Base-by-base conservation (phyloP, 495 filamentous ascomycete species). In the Penicillium angulare region DNA sequence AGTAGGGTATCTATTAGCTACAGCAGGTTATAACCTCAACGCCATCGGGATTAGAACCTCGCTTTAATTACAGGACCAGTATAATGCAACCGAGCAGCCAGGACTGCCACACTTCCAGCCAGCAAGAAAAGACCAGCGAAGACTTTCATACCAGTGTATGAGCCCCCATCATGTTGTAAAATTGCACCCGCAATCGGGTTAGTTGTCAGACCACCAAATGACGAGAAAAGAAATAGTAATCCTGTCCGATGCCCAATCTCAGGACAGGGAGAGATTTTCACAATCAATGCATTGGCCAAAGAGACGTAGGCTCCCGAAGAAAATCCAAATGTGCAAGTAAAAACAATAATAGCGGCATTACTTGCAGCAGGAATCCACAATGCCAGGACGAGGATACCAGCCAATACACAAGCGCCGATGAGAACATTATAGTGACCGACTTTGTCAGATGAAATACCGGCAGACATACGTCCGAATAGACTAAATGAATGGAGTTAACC, bases 131-230 rank as follows among this genome's bases (percentile, higher is more conserved):
- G 52, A 1, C 64, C 66, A 15, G 59, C 45, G 21, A 65, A 69
- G 0, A 65, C 41, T 40, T 67, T 63, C 59, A 67, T 47, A 0
- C 49, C 54, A 3, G 27, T 42, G 20, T 53, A 65, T 3, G 46
- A 53, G 10, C 57, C 64, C n/a, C 38, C 20, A 15, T 53, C 40
- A 7, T 38, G 20, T 8, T 38, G 20, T 6, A 67, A 43, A 16
- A 73, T 63, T 0, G 61, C 60, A 3, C 87, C 86, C 9, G 76
- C 85, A 59, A 91, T 87, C 2, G 87, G 87, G 29, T 72, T 79
- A 7, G 81, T 82, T 0, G 78, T 83, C 44, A 90, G 64, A 0
- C 76, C 61, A 17, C 50, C 57, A 13, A 69, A 29, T 2, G 59
- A 55, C 2, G 53, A 50, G 12, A 58, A 55, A 13, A 62, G 20